Percentiles rank a stretch among this genome's conserved stretches.
Conservation (phyloP, 495 filamentous ascomycete genomes). For the Tuber microsphaerosporum region DNA sequence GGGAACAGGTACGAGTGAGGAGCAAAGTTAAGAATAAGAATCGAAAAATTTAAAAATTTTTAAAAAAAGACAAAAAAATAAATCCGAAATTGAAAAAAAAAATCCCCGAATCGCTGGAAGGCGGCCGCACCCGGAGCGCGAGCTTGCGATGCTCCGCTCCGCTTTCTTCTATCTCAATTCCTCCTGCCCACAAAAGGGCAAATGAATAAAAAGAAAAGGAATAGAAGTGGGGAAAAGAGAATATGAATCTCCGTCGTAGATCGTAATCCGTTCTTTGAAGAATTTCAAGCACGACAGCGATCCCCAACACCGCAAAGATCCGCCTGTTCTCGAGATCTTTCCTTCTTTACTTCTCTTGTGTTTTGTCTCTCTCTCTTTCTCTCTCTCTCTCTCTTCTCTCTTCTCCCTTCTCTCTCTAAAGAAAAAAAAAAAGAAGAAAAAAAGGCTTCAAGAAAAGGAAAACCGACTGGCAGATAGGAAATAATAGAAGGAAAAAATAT, state of each 20-base stretch:
- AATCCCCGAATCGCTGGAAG: constrained; percentile 23
- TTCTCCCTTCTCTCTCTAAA: neutral
- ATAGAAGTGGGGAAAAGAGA: constrained; percentile 12
- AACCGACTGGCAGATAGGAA: neutral
- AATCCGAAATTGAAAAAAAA: constrained; percentile 28
- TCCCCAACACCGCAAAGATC: constrained; percentile 24
- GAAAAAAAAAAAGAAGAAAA: neutral
- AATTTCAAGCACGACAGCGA: constrained; percentile 14
- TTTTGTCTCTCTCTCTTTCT: neutral
- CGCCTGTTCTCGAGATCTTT: neutral
- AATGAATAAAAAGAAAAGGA: neutral
- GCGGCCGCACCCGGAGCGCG: constrained; percentile 20
- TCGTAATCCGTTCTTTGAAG: constrained; percentile 18
- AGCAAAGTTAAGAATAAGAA: neutral
- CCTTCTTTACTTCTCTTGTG: neutral
- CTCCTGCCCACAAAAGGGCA: constrained; percentile 15
- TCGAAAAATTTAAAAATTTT: neutral
- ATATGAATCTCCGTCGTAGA: neutral
- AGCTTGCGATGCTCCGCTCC: constrained; percentile 15
- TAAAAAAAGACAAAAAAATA: neutral
- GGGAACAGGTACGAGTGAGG: neutral
- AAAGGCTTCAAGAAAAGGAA: neutral
- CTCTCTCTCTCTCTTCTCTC: neutral
- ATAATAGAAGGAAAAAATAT: neutral
- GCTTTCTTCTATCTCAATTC: constrained; percentile 12